A percentile compares a stretch with the other conserved stretches of the same genome.
phyloP scores from a whole-genome alignment of 768 basidiomycete genomes.

The Phylloporus scabripes region DNA sequence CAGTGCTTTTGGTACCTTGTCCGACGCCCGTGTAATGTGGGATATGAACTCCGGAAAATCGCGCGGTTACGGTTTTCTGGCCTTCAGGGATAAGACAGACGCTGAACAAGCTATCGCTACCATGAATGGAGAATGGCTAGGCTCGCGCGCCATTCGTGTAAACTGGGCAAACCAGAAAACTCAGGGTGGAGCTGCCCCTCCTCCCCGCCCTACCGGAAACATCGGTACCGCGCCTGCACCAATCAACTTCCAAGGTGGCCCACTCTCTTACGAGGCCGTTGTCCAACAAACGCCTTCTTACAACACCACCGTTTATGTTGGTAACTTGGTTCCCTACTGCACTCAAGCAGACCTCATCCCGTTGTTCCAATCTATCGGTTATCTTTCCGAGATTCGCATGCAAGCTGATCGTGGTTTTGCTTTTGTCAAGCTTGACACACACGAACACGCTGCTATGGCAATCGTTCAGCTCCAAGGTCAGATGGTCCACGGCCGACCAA shows the following conservation, averaged over 20 bases:
- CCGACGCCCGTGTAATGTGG: conserved; percentile 99
- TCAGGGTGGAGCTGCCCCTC: conserved; percentile 49
- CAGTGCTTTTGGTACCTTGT: conserved; percentile 92
- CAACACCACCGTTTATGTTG: conserved; percentile 97
- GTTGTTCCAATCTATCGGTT: conserved; percentile 97
- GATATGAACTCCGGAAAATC: conserved; percentile 99
- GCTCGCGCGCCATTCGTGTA: conserved; percentile 95
- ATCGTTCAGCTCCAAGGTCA: conserved; percentile 96
- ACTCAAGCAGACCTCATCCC: conserved; percentile 98
- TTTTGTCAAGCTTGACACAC: conserved; percentile 97
- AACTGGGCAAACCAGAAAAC: conserved; percentile 99
- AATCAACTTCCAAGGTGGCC: conserved; percentile 86
- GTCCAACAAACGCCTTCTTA: conserved; percentile 89
- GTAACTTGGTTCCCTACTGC: conserved; percentile 95
- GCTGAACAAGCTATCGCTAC: conserved; percentile 99
- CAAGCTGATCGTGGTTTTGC: conserved; percentile 98
- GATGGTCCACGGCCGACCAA: conserved; percentile 94
- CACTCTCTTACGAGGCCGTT: conserved; percentile 89
- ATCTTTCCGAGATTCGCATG: conserved; percentile 98
- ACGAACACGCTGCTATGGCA: conserved; percentile 97
- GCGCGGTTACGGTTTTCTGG: conserved; percentile 96
- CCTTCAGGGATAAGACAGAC: conserved; percentile 98
- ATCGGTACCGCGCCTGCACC: conserved; percentile 74
- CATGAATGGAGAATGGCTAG: conserved; percentile 99
- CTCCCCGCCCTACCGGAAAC: conserved; percentile 39